These are phyloP conservation scores for Clavispora asparagi DNA, from an alignment of 805 yeast genomes.

Conservation along the genomic window DNA sequence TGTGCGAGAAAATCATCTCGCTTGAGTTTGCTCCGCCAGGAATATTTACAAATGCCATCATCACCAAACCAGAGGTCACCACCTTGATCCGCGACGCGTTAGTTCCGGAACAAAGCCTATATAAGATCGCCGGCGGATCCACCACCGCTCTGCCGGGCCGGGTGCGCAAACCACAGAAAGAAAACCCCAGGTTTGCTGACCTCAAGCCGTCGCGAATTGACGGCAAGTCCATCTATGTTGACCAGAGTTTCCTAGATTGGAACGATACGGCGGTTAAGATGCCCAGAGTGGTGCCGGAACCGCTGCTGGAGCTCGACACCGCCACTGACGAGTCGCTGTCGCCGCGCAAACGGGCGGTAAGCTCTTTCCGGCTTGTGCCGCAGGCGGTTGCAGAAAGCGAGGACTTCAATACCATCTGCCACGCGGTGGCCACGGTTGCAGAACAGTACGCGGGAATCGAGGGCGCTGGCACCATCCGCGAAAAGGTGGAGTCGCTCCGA, in stretches of 20 bases:
- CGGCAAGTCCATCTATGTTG: constrained; percentile 36
- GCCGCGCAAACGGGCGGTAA: constrained; percentile 8
- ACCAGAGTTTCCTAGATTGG: constrained; percentile 26
- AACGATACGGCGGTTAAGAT: constrained; percentile 24
- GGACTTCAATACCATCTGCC: constrained; percentile 40
- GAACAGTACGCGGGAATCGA: constrained; percentile 7
- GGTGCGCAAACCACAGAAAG: neutral
- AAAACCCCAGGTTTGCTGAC: constrained; percentile 4
- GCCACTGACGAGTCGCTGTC: constrained; percentile 7
- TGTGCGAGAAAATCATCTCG: constrained; percentile 33
- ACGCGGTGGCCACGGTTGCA: constrained; percentile 3
- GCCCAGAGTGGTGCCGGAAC: constrained; percentile 16
- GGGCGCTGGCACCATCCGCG: constrained; percentile 1
- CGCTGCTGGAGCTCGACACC: neutral
- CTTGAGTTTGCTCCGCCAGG: constrained; percentile 54
- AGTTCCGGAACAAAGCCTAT: constrained; percentile 45
- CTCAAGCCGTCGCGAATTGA: constrained; percentile 38
- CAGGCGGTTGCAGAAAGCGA: constrained; percentile 18
- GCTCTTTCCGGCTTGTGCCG: constrained; percentile 3
- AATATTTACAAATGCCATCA: constrained; percentile 59
- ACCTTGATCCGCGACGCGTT: constrained; percentile 57
- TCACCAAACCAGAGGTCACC: constrained; percentile 48
- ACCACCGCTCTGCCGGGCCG: constrained; percentile 10
- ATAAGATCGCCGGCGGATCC: constrained; percentile 30
- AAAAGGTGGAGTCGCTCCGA: constrained; percentile 13